phyloP scores from a whole-genome alignment of 176 grass and related monocot species.

The Carex parvula region DNA sequence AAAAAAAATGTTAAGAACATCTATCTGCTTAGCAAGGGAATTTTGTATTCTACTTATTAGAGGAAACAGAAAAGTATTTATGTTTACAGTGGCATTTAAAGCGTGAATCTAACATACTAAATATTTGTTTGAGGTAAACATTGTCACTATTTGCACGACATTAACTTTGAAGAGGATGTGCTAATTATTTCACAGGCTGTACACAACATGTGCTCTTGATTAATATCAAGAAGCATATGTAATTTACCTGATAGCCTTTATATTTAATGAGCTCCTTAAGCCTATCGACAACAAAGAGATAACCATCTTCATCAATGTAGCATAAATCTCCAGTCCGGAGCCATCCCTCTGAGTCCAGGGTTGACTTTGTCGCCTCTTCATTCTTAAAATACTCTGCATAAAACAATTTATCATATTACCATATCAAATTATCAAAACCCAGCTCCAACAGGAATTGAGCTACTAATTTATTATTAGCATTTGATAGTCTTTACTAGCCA shows the following conservation, averaged over 20 bases:
- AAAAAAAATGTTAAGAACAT: background rate
- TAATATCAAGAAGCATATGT: background rate
- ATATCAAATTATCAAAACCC: background rate
- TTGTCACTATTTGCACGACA: background rate
- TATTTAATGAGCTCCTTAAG: constrained; percentile 98
- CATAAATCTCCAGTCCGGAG: constrained; percentile 87
- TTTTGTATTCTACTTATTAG: background rate
- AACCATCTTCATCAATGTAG: constrained; percentile 91
- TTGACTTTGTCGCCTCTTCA: constrained; percentile 59
- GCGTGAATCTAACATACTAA: background rate
- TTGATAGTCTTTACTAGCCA: background rate
- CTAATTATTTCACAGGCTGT: background rate
- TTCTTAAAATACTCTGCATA: constrained; percentile 81
- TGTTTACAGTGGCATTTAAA: background rate
- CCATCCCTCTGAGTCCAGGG: constrained; percentile 69
- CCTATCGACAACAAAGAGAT: constrained; percentile 90
- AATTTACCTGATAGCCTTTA: constrained; percentile 86
- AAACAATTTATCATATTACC: background rate
- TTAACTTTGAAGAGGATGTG: background rate
- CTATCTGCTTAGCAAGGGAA: background rate
- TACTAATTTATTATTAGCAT: background rate
- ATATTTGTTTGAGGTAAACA: background rate
- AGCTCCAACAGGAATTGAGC: background rate
- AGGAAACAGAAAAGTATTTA: background rate
- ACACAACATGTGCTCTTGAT: background rate